Evolutionary conservation across 768 basidiomycete genomes (phyloP), one percentile per base, ranked within the genome.

Genomic region (Phlebiopsis flavidoalba): DNA sequence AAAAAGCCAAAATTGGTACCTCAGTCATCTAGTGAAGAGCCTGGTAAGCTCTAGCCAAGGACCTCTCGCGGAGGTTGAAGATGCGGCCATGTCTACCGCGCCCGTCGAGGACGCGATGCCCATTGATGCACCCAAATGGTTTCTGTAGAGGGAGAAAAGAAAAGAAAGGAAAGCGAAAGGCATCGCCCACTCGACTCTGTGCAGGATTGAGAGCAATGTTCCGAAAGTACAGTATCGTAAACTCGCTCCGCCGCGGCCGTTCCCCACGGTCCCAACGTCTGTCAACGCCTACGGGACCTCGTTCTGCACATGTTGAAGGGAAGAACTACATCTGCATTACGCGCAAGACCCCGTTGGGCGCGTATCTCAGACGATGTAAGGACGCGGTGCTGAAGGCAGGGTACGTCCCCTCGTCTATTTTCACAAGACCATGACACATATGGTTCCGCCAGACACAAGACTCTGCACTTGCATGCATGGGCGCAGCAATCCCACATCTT

Each of bases 401-500:
- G 86, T 91, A 67, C 49, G 82, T 68, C 17, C 17, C 21, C 35
- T 49, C 40, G 8, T 54, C 22, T 58, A 51, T 33, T 5, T 49
- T 6, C 53, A n/a, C n/a, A 8, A 10, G 26, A 11, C 1, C 26
- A 12, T n/a, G 51, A 15, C n/a, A 43, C n/a, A 63, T 43, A 22
- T 8, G 14, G 15, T 45, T 12, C 65, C 26, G 26, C 2, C 26
- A 92, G 90, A 37, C 87, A 90, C 68, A 88, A 88, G 63, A 85
- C 82, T 5, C 72, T 95, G 35, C 83, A 86, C 70, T 72, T 95
- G 48, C 84, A 82, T 61, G 93, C 91, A 88, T 95, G 85, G 93
- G 92, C 24, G 93, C 93, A 5, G 92, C 94, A 1, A 94, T 95
- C 60, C 92, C 93, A 2, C 87, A 86, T 66, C 83, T 93, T 22